Percentiles rank a stretch among this genome's conserved stretches.
Conservation (phyloP, 352 stramenopile genomes). For the Elongisporangium undulatum region DNA sequence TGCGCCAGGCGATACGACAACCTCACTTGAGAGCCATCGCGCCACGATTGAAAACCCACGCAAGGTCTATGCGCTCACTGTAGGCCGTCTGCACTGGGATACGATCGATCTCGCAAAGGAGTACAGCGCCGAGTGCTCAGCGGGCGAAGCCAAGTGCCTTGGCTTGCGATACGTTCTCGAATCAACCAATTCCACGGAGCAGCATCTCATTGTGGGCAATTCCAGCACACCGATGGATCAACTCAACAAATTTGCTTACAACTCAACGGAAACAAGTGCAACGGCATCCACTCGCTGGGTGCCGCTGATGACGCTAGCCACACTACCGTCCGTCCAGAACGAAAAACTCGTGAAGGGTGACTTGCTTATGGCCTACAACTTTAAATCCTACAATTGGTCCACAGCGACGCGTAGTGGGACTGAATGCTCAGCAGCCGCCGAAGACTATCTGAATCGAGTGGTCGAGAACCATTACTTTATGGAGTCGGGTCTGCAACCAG, state of each 20-base stretch:
- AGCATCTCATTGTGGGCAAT: slow-evolving; percentile 23
- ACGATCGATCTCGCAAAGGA: slow-evolving; percentile 27
- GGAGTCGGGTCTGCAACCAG: slow-evolving; percentile 34
- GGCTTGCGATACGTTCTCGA: slow-evolving; percentile 24
- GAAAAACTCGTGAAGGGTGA: slow-evolving; percentile 15
- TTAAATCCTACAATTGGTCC: slow-evolving; percentile 8
- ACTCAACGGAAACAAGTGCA: too few relatives aligned
- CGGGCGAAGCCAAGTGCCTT: slow-evolving; percentile 10
- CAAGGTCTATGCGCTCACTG: slow-evolving; percentile 38
- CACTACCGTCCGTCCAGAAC: slow-evolving; percentile 9
- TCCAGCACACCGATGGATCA: slow-evolving; percentile 21
- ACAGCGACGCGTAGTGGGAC: slow-evolving; percentile 18
- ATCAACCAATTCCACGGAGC: too few relatives aligned
- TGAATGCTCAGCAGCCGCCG: slow-evolving; percentile 32
- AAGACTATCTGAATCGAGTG: slow-evolving; percentile 26
- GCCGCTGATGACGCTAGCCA: slow-evolving; percentile 29
- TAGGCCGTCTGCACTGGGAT: slow-evolving; percentile 33
- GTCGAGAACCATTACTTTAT: slow-evolving; percentile 41
- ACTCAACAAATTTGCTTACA: slow-evolving; percentile 21
- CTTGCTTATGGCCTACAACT: slow-evolving; percentile 25
- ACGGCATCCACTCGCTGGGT: slow-evolving; percentile 24
- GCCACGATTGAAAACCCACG: slow-evolving; percentile 18
- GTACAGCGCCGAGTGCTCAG: slow-evolving; percentile 32
- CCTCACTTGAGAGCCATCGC: slow-evolving; percentile 16
- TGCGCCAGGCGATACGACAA: not conserved